phyloP scores from a whole-genome alignment of 306 rosid genomes.

The Trifolium fragiferum region DNA sequence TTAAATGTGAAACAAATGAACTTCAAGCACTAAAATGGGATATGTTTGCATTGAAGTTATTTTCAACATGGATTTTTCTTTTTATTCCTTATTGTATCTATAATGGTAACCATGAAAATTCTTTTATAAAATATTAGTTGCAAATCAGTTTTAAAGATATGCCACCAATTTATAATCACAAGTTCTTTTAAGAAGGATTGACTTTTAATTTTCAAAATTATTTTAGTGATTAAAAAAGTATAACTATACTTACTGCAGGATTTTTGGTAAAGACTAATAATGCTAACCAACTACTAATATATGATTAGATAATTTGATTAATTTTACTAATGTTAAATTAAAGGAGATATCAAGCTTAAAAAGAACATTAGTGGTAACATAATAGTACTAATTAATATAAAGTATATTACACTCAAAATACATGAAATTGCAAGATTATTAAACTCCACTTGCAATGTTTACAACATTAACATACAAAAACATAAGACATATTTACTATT shows the following conservation, averaged over 20 bases:
- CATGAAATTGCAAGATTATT: neutral
- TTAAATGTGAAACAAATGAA: no score
- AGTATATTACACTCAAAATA: slow-evolving; percentile 15
- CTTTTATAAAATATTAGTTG: slow-evolving; percentile 3
- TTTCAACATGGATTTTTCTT: neutral
- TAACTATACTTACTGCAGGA: neutral
- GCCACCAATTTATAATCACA: neutral
- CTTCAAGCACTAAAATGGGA: no score
- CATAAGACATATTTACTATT: neutral
- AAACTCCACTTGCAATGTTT: neutral
- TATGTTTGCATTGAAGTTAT: no score
- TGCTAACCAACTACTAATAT: neutral
- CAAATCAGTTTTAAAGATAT: slow-evolving; percentile 8
- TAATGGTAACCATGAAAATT: slow-evolving; percentile 21
- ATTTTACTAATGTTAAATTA: no score
- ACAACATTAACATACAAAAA: slow-evolving; percentile 10
- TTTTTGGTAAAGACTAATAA: no score
- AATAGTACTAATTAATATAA: neutral
- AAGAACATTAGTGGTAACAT: neutral
- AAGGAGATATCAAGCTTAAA: neutral
- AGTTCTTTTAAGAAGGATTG: neutral
- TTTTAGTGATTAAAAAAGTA: neutral
- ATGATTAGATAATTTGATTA: neutral
- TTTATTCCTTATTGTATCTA: slow-evolving; percentile 5
- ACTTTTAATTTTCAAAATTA: neutral